Conservation (phyloP, 495 filamentous ascomycete species). For the Trichoderma virens region DNA sequence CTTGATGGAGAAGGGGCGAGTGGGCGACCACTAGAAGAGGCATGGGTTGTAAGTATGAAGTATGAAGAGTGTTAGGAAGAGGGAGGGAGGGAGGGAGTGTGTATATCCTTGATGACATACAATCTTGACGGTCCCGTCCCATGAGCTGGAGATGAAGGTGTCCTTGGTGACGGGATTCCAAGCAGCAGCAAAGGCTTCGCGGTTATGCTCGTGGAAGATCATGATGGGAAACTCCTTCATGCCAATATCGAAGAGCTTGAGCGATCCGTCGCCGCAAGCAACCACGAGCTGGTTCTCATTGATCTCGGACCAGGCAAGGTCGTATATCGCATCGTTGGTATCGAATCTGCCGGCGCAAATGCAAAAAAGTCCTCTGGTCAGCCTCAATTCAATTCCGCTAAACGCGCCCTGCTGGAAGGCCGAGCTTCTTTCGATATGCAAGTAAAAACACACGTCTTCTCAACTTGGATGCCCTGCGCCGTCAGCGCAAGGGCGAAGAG, state of each 20-base stretch:
- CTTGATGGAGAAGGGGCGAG: slow-evolving; percentile 57
- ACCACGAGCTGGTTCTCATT: slow-evolving; percentile 89
- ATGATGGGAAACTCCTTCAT: slow-evolving; percentile 73
- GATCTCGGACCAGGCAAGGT: slow-evolving; percentile 85
- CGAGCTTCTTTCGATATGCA: slow-evolving; percentile 12
- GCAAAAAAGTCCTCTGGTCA: slow-evolving; percentile 1
- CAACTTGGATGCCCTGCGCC: slow-evolving; percentile 69
- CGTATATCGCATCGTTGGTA: slow-evolving; percentile 93
- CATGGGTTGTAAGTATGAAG: slow-evolving; percentile 12
- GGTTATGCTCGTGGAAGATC: slow-evolving; percentile 83
- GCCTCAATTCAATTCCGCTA: neutral
- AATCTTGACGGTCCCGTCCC: slow-evolving; percentile 91
- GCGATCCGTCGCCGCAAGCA: slow-evolving; percentile 81
- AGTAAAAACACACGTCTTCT: slow-evolving; percentile 50
- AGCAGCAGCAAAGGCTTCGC: slow-evolving; percentile 81
- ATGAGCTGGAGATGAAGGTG: slow-evolving; percentile 77
- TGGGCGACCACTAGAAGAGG: slow-evolving; percentile 60
- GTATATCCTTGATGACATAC: slow-evolving; percentile 28
- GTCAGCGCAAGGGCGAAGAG: slow-evolving; percentile 76
- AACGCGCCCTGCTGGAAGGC: neutral
- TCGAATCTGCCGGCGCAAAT: slow-evolving; percentile 79
- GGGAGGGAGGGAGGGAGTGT: neutral
- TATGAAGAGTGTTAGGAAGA: neutral
- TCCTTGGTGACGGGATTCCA: slow-evolving; percentile 93
- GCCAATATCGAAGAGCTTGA: slow-evolving; percentile 86